Evolutionary conservation across 192 early-diverging fungal genomes (phyloP), one percentile per base, ranked within the genome.

Genomic region (Coemansia sp.): DNA sequence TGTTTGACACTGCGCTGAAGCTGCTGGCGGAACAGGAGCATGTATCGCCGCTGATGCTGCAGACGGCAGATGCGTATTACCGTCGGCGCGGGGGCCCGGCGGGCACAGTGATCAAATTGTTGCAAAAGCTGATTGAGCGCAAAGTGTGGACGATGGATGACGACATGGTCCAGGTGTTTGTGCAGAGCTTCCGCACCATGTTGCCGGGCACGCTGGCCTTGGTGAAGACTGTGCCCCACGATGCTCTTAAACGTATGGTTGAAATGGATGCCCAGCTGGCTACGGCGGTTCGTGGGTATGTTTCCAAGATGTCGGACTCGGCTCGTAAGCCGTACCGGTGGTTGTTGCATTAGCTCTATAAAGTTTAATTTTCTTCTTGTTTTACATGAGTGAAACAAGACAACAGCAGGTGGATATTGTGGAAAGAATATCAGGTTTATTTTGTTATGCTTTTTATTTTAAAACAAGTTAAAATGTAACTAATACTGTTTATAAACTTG

Each of bases 61-160:
- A 53, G 10, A 81, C 72, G 0, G 78, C 66, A 24, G 65, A 72
- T 50, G 6, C 65, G 15, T 70, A 59, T 43, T 58, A 69, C 56
- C 49, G 38, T 6, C 60, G 43, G 43, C 61, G 68, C 17, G 50
- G 56, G 17, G 71, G 66, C 2, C 51, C 61, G 6, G 66, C 66
- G 15, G 78, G 78, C 10, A 71, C 55, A 14, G 61, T 81, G 21
- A 51, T 57, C 19, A 63, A 32, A 5, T 63, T 75, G 15, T 50
- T 75, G 27, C 45, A 55, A 9, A 65, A 60, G 12, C 49, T 76
- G 27, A 65, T 76, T 48, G 73, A 69, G 68, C 73, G 73, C 35
- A 59, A 69, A 39, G 72, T 75, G 41, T 81, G 78, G 78, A 45
- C 68, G 10, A 65, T 73, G 72, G 53, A 55, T 15, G 66, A 58